A percentile compares a stretch with the other conserved stretches of the same genome.
These are phyloP conservation scores for Lichtheimia hyalospora DNA, from an alignment of 371 early-diverging fungal genomes.

Conservation along the genomic window DNA sequence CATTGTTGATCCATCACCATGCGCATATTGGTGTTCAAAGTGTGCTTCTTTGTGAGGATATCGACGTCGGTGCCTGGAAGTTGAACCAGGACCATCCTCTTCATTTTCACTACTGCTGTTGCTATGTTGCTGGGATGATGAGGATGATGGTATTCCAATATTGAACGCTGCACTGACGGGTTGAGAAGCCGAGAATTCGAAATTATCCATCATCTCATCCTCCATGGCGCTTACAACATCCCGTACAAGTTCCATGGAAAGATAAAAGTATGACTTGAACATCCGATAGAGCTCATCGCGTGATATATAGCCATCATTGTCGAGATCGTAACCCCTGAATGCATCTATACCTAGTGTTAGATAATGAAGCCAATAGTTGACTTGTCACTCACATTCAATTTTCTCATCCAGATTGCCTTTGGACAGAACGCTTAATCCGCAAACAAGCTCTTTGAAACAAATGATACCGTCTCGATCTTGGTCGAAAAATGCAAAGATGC, in stretches of 20 bases:
- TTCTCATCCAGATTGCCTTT: constrained; percentile 90
- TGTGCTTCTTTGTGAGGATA: constrained; percentile 44
- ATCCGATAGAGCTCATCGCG: constrained; percentile 83
- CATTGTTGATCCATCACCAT: constrained; percentile 1
- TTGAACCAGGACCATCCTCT: neutral
- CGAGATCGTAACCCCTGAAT: constrained; percentile 92
- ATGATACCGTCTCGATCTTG: constrained; percentile 77
- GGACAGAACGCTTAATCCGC: constrained; percentile 80
- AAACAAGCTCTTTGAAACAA: constrained; percentile 80
- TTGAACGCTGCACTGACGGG: constrained; percentile 94
- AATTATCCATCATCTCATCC: constrained; percentile 84
- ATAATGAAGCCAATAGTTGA: neutral
- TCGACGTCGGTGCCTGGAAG: constrained; percentile 9
- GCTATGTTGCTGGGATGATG: constrained; percentile 20
- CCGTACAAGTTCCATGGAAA: constrained; percentile 85
- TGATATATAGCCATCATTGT: constrained; percentile 85
- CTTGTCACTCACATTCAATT: constrained; percentile 64
- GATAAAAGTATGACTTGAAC: constrained; percentile 90
- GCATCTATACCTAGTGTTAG: constrained; percentile 58
- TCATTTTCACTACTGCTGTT: constrained; percentile 12
- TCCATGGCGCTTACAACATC: constrained; percentile 91
- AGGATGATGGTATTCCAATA: constrained; percentile 70
- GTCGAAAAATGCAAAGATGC: constrained; percentile 91
- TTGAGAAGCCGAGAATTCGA: constrained; percentile 87
- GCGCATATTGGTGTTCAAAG: constrained; percentile 29